These are phyloP conservation scores for Penicillium glabrum DNA, from an alignment of 2,329 filamentous ascomycete genomes.

Conservation along the genomic window DNA sequence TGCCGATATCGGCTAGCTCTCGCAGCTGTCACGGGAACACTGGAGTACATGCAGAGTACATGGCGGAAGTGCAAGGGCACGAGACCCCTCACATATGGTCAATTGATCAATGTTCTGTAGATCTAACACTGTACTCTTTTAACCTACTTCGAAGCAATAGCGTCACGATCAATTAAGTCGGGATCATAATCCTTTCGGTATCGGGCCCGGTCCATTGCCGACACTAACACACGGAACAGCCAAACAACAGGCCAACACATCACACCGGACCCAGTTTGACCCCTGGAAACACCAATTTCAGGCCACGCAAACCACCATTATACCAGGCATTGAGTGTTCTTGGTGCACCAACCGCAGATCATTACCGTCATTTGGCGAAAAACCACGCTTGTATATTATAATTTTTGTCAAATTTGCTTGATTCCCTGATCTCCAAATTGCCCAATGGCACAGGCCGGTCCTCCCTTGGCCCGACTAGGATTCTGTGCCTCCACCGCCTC, in stretches of 20 bases:
- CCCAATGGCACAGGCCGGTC: conserved; percentile 23
- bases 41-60: conserved; percentile 16
- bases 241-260: background rate
- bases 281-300: background rate
- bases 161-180: background rate
- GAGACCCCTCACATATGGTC: conserved; percentile 1
- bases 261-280: background rate
- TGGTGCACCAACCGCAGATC: background rate
- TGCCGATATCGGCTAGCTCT: conserved; percentile 19
- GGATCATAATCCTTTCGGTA: background rate
- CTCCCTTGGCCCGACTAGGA: conserved; percentile 35
- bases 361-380: background rate
- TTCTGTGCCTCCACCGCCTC: conserved; percentile 34
- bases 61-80: conserved; percentile 1
- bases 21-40: conserved; percentile 2
- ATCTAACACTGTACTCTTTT: too few species aligned
- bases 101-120: background rate
- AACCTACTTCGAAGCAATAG: background rate
- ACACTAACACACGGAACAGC: background rate
- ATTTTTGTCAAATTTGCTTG: background rate
- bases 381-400: background rate
- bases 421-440: background rate
- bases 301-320: background rate
- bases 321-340: background rate
- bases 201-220: background rate